phyloP scores from a whole-genome alignment of 352 stramenopile genomes.

The Aphanomyces cochlioides region DNA sequence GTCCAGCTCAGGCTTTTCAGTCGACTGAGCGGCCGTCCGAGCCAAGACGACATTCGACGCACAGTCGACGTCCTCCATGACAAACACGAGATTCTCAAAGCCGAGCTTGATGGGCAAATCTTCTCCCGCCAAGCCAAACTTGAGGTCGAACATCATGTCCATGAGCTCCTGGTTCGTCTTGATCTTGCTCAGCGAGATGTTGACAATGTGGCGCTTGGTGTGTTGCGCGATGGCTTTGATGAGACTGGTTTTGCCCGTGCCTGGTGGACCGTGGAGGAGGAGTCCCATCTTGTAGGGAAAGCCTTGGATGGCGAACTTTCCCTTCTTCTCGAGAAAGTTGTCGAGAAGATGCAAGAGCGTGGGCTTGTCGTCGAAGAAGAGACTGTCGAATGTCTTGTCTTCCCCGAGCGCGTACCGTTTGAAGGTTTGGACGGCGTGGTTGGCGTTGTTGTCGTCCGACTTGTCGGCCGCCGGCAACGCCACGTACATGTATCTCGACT shows the following conservation, averaged over 20 bases:
- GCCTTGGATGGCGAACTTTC: constrained; percentile 83
- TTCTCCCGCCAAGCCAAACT: constrained; percentile 54
- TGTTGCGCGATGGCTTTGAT: constrained; percentile 85
- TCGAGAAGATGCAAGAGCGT: constrained; percentile 62
- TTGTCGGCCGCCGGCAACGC: constrained; percentile 21
- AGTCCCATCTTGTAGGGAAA: constrained; percentile 88
- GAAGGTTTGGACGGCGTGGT: constrained; percentile 29
- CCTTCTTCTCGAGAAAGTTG: constrained; percentile 59
- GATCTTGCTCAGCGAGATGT: constrained; percentile 66
- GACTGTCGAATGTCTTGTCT: constrained; percentile 82
- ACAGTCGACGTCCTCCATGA: constrained; percentile 89
- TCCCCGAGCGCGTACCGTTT: constrained; percentile 79
- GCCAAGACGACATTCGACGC: constrained; percentile 68
- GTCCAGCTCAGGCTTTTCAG: background rate
- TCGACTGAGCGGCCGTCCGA: constrained; percentile 17
- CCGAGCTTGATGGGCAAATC: constrained; percentile 61
- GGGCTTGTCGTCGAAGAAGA: constrained; percentile 86
- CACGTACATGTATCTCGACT: constrained; percentile 46
- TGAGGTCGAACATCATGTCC: constrained; percentile 38
- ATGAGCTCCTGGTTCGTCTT: constrained; percentile 78
- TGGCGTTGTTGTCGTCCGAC: background rate
- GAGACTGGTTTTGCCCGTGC: constrained; percentile 88
- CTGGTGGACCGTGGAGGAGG: constrained; percentile 82
- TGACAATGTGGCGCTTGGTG: constrained; percentile 75
- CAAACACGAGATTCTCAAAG: constrained; percentile 87